Conservation (phyloP, 2,329 filamentous ascomycete genomes). For the Phialophora verrucosa region DNA sequence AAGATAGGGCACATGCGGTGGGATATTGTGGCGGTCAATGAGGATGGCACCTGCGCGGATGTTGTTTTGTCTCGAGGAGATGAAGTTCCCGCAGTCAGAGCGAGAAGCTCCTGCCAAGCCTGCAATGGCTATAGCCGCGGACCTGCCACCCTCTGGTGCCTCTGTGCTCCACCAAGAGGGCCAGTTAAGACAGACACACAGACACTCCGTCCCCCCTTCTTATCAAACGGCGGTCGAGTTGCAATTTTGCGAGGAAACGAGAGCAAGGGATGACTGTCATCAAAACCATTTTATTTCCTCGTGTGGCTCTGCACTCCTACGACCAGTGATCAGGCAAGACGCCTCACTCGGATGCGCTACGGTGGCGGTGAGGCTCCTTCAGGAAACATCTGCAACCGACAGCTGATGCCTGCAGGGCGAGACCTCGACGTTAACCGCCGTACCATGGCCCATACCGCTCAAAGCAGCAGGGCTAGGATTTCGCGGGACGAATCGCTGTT, state of each 20-base stretch:
- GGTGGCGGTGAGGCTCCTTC: slow-evolving; percentile 6
- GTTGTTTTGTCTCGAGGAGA: slow-evolving; percentile 20
- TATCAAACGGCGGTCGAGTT: background rate
- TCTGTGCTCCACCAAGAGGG: slow-evolving; percentile 2
- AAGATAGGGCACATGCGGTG: slow-evolving; percentile 22
- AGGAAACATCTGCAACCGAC: background rate
- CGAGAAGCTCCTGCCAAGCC: slow-evolving; percentile 20
- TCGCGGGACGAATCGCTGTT: background rate
- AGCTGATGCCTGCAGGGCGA: background rate
- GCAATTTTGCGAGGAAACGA: background rate
- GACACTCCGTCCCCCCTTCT: background rate
- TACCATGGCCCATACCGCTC: background rate
- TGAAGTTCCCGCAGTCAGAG: slow-evolving; percentile 14
- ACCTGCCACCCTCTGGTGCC: slow-evolving; percentile 9
- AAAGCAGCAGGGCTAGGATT: background rate
- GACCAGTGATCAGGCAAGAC: background rate
- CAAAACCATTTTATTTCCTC: background rate
- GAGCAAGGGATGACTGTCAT: background rate
- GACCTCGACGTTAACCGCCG: slow-evolving; percentile 1
- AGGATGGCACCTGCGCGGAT: slow-evolving; percentile 11
- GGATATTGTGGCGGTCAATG: slow-evolving; percentile 17
- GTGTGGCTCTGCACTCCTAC: background rate
- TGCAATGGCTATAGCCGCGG: slow-evolving; percentile 18
- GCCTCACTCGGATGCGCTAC: background rate
- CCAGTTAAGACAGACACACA: background rate